These are phyloP conservation scores for Xylaria polymorpha DNA, from an alignment of 2,329 filamentous ascomycete genomes.

Conservation along the genomic window DNA sequence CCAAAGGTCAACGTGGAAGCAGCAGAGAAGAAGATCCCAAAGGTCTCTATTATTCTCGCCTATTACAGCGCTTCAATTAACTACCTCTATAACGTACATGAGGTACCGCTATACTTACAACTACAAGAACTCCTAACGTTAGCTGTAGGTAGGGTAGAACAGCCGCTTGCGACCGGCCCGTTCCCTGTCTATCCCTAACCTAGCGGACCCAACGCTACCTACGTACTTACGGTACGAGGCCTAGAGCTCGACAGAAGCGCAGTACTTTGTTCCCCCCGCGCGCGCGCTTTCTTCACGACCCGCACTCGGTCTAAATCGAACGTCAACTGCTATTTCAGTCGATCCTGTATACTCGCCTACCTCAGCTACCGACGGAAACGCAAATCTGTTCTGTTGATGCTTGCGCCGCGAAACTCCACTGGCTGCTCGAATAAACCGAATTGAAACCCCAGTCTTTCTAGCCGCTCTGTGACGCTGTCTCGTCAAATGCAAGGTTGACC, in stretches of 20 bases:
- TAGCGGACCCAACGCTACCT: slow-evolving; percentile 28
- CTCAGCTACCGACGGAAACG: slow-evolving; percentile 19
- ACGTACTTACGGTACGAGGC: neutral
- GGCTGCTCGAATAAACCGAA: slow-evolving; percentile 52
- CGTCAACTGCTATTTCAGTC: slow-evolving; percentile 38
- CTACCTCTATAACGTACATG: no score
- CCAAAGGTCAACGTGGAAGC: neutral
- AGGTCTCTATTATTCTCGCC: neutral
- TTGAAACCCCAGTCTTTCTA: slow-evolving; percentile 56
- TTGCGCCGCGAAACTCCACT: slow-evolving; percentile 47
- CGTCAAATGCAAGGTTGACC: slow-evolving; percentile 54
- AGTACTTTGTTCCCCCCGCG: slow-evolving; percentile 2
- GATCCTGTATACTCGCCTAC: slow-evolving; percentile 11
- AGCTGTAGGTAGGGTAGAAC: slow-evolving; percentile 13
- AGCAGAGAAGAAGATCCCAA: neutral
- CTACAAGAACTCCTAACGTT: neutral
- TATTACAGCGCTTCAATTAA: neutral
- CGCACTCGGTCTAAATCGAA: slow-evolving; percentile 4
- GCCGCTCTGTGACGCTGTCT: slow-evolving; percentile 52
- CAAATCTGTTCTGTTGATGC: slow-evolving; percentile 31
- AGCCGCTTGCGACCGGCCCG: slow-evolving; percentile 39
- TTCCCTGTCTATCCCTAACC: slow-evolving; percentile 33
- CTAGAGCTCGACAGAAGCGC: slow-evolving; percentile 22
- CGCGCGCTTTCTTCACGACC: slow-evolving; percentile 25
- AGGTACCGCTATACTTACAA: neutral